These are phyloP conservation scores for Starmerella riodocensis DNA, from an alignment of 805 yeast species.

Conservation along the genomic window DNA sequence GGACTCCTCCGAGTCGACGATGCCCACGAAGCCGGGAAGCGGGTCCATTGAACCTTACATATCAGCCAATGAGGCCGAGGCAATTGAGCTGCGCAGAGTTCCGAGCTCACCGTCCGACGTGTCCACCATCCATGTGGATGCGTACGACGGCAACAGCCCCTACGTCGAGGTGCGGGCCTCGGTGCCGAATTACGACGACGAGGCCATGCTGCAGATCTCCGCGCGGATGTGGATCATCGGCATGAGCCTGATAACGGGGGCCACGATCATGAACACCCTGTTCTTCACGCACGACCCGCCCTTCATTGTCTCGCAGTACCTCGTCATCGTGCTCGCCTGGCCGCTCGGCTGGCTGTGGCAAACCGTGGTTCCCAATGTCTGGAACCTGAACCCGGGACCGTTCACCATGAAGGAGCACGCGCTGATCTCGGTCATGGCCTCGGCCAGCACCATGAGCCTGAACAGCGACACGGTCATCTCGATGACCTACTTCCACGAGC, in stretches of 20 bases:
- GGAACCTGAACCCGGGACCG: constrained; percentile 45
- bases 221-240: constrained; percentile 44
- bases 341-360: constrained; percentile 48
- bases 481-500: constrained; percentile 36
- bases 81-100: not conserved
- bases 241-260: constrained; percentile 39
- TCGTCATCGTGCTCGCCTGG: constrained; percentile 49
- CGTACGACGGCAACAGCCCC: constrained; percentile 31
- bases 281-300: constrained; percentile 47
- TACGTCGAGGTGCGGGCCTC: constrained; percentile 57
- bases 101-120: not conserved
- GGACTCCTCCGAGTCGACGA: no score
- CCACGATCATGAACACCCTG: constrained; percentile 45
- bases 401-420: constrained; percentile 53
- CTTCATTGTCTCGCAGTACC: constrained; percentile 38
- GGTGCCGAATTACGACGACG: constrained; percentile 46
- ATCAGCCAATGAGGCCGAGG: no score
- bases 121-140: constrained; percentile 1
- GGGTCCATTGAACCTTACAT: no score
- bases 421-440: constrained; percentile 40
- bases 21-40: no score
- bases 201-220: constrained; percentile 37
- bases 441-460: constrained; percentile 29
- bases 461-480: constrained; percentile 45
- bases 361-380: constrained; percentile 26